Conservation (phyloP, 805 yeast genomes). For the Candida jianshihensis region DNA sequence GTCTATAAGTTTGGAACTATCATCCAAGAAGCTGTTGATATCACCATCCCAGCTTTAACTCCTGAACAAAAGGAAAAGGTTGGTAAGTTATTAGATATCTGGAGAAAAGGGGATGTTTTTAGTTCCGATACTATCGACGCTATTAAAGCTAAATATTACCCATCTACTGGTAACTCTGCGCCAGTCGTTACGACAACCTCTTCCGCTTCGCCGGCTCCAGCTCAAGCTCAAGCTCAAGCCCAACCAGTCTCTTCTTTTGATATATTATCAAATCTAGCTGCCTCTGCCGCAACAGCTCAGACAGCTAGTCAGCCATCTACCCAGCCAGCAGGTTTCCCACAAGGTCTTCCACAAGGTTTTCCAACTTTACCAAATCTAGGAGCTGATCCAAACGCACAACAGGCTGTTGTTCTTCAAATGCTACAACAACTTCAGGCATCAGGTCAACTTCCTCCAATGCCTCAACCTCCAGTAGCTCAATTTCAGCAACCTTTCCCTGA, state of each 20-base stretch:
- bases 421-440: slow-evolving; percentile 26
- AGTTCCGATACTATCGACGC: slow-evolving; percentile 44
- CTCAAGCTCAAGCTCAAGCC: slow-evolving; percentile 21
- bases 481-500: neutral
- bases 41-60: slow-evolving; percentile 49
- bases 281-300: slow-evolving; percentile 6
- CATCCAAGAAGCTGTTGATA: slow-evolving; percentile 57
- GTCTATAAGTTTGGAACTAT: slow-evolving; percentile 56
- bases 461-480: slow-evolving; percentile 12
- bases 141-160: slow-evolving; percentile 54
- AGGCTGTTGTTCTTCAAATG: slow-evolving; percentile 35
- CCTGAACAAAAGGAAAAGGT: slow-evolving; percentile 65
- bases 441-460: slow-evolving; percentile 21
- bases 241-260: slow-evolving; percentile 43
- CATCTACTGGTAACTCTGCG: slow-evolving; percentile 19
- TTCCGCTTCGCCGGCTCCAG: slow-evolving; percentile 29
- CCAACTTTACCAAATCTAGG: slow-evolving; percentile 12
- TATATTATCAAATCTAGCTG: slow-evolving; percentile 48
- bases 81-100: slow-evolving; percentile 79
- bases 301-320: slow-evolving; percentile 4
- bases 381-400: slow-evolving; percentile 30
- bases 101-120: slow-evolving; percentile 85
- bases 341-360: neutral
- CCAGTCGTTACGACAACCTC: slow-evolving; percentile 35
- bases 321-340: too few species aligned